A percentile compares a stretch with the other conserved stretches of the same genome.
phyloP scores from a whole-genome alignment of 208 protist species.

The Leishmania major region DNA sequence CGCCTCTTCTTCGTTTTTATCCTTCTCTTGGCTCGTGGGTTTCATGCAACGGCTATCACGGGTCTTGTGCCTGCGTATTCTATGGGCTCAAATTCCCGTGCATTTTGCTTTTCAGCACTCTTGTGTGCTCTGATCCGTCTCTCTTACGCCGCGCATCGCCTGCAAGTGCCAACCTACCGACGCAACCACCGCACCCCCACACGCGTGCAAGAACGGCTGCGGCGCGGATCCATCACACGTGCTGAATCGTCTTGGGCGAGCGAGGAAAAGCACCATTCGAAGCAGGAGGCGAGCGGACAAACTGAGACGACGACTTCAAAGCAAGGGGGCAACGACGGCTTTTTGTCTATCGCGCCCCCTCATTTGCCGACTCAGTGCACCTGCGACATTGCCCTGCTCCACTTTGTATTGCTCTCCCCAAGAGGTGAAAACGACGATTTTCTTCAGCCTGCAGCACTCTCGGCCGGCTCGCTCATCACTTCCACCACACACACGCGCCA shows the following conservation, averaged over 20 bases:
- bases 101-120: neutral
- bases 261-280: neutral
- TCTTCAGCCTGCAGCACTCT: neutral
- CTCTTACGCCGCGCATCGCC: neutral
- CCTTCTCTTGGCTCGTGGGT: neutral
- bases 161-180: neutral
- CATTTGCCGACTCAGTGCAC: neutral
- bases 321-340: neutral
- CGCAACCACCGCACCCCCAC: neutral
- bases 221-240: neutral
- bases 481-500: neutral
- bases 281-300: neutral
- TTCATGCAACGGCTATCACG: neutral
- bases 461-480: neutral
- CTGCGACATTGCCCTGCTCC: neutral
- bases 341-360: neutral
- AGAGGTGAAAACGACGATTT: neutral
- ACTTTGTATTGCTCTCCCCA: neutral
- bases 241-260: neutral
- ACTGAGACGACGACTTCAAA: neutral
- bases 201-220: neutral
- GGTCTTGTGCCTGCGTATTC: neutral
- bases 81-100: neutral
- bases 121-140: neutral
- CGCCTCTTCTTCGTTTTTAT: too few species aligned